phyloP scores from a whole-genome alignment of 345 rosid species.

The Crucihimalaya himalaica region DNA sequence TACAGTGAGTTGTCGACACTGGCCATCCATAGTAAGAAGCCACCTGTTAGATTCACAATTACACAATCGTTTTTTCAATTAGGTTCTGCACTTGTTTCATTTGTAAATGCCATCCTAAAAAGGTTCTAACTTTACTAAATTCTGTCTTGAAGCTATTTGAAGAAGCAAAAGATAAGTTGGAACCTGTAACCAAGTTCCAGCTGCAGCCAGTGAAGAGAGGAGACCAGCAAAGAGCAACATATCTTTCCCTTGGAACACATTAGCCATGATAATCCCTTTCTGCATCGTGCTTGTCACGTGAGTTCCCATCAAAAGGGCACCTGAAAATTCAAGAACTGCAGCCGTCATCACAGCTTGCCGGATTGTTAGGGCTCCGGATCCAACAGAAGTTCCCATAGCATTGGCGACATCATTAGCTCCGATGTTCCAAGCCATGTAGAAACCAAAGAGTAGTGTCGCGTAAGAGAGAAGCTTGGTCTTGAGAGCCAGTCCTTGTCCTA shows the following conservation, averaged over 20 bases:
- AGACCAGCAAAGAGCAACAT: conserved; percentile 82
- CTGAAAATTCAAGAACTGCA: conserved; percentile 91
- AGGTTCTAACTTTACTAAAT: not conserved
- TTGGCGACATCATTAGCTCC: conserved; percentile 99
- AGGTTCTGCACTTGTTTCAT: conserved; percentile 18
- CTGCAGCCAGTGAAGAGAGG: conserved; percentile 85
- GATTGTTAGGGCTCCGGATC: conserved; percentile 82
- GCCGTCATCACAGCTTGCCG: conserved; percentile 89
- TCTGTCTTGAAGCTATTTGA: not conserved
- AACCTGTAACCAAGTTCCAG: conserved; percentile 99
- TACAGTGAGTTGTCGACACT: conserved; percentile 96
- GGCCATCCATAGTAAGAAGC: conserved; percentile 96
- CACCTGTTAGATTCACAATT: conserved; percentile 47
- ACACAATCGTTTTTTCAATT: not conserved
- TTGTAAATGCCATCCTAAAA: not conserved
- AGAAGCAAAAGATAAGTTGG: conserved; percentile 28
- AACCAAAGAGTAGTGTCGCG: conserved; percentile 76
- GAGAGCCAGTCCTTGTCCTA: conserved; percentile 57
- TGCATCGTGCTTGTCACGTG: conserved; percentile 98
- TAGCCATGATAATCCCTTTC: conserved; percentile 88
- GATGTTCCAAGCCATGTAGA: conserved; percentile 99
- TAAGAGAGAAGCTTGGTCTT: conserved; percentile 76
- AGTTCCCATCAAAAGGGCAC: conserved; percentile 96
- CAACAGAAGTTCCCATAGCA: conserved; percentile 99
- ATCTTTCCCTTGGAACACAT: conserved; percentile 87